Percentiles rank a stretch among this genome's conserved stretches.
phyloP scores from a whole-genome alignment of 345 rosid species.

The Linum trigynum region DNA sequence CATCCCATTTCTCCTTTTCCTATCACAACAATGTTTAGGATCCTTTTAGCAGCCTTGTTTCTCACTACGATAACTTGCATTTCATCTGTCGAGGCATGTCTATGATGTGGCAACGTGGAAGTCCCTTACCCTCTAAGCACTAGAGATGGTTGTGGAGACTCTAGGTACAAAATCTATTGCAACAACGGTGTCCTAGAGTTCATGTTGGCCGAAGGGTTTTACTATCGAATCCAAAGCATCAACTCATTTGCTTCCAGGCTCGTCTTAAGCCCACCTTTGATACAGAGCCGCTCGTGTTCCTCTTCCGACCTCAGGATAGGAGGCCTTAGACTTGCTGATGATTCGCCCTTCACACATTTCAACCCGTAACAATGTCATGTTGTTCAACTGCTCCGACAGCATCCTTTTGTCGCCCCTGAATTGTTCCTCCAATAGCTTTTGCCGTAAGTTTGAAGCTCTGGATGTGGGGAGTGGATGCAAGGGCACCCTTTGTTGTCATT shows the following conservation, averaged over 20 bases:
- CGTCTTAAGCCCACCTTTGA: constrained; percentile 36
- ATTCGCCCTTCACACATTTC: constrained; percentile 55
- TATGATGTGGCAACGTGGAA: constrained; percentile 40
- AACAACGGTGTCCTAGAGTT: constrained; percentile 32
- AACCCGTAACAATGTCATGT: constrained; percentile 41
- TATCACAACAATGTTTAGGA: constrained; percentile 10
- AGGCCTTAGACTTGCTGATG: constrained; percentile 38
- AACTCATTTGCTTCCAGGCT: constrained; percentile 25
- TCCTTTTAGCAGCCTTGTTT: constrained; percentile 14
- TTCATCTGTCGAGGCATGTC: constrained; percentile 29
- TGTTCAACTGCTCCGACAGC: constrained; percentile 40
- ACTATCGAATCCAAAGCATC: constrained; percentile 40
- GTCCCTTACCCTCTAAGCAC: constrained; percentile 59
- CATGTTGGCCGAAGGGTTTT: constrained; percentile 28
- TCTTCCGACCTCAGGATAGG: constrained; percentile 39
- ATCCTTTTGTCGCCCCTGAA: constrained; percentile 41
- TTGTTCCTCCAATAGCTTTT: constrained; percentile 39
- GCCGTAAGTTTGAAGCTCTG: constrained; percentile 31
- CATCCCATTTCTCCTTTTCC: not conserved
- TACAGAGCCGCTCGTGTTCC: constrained; percentile 26
- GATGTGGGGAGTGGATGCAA: constrained; percentile 28
- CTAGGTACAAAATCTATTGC: constrained; percentile 37
- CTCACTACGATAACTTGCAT: constrained; percentile 21
- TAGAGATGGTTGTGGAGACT: constrained; percentile 36
- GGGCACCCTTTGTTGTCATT: constrained; percentile 53